Base-by-base conservation (phyloP, 106 monocot genomes). In the Dendrobium huoshanense region DNA sequence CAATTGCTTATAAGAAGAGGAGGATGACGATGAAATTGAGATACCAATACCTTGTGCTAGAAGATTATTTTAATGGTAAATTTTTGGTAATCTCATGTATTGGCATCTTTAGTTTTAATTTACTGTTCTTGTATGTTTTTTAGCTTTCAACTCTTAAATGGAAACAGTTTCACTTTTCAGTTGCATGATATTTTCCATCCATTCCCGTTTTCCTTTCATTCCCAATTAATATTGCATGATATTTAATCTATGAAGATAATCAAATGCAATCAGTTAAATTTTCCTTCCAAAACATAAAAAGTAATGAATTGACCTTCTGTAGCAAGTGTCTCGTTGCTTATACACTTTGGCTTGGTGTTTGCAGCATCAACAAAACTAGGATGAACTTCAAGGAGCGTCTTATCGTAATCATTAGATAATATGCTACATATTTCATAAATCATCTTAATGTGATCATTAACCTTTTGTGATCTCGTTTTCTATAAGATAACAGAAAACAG, bases 251-350 rank as follows among this genome's bases (percentile, higher is more conserved):
- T 56, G 11, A 49, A 49, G 49, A 59, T 59, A 27, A 16, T 18
- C 29, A 79, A 41, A 65, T 6, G 18, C 16, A 79, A 15, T 68
- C 19, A 9, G 55, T 20, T 77, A 78, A 49, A 77, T 67, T 40
- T 20, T 45, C n/a, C 31, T 33, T 55, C 41, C 4, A 1, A 48
- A 55, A 29, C 29, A 49, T 13, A 81, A 41, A 56, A 76, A 80
- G 41, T 44, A 22, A 15, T 2, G 40, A 42, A 49, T 77, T 81
- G 40, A 97, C 96, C 94, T 94, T 97, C 55, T 85, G 84, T 89
- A 41, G 86, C 83, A 82, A 94, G 83, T 29, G 88, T 87, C 19
- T 87, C 89, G 80, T 97, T 89, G 86, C 94, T 91, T 54, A 97
- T 94, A 84, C 87, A 89, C 84, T 81, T 91, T 44, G 81, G 77